phyloP scores from a whole-genome alignment of 176 grass and related monocot genomes.

The Zoysia pacifica region DNA sequence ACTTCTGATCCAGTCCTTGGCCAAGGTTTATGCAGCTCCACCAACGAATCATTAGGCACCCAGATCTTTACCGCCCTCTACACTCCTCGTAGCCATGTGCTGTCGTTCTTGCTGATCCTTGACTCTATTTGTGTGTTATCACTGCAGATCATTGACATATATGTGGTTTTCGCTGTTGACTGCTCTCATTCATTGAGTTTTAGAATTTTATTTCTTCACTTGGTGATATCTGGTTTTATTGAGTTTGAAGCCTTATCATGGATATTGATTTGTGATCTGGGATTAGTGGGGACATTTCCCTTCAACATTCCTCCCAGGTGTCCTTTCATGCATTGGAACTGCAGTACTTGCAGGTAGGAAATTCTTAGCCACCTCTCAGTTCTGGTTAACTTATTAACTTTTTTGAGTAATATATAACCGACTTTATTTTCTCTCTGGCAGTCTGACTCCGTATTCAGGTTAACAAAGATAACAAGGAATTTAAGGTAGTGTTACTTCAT shows the following conservation, averaged over 20 bases:
- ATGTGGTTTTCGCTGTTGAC: constrained; percentile 66
- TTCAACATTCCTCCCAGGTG: constrained; percentile 83
- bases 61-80: neutral
- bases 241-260: neutral
- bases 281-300: constrained; percentile 84
- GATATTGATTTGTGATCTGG: constrained; percentile 24
- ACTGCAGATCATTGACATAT: constrained; percentile 84
- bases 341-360: constrained; percentile 64
- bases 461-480: constrained; percentile 62
- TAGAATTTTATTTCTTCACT: neutral
- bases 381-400: constrained; percentile 15
- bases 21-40: constrained; percentile 67
- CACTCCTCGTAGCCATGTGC: too few relatives aligned
- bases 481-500: neutral
- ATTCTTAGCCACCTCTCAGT: neutral
- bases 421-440: constrained; percentile 26
- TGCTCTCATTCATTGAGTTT: constrained; percentile 56
- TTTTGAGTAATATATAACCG: constrained; percentile 4
- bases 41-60: constrained; percentile 70
- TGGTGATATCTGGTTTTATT: neutral
- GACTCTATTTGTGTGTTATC: neutral
- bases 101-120: neutral
- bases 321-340: constrained; percentile 43
- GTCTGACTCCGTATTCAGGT: constrained; percentile 96
- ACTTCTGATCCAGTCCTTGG: constrained; percentile 72